Evolutionary conservation across 2,329 filamentous ascomycete genomes (phyloP).

Genomic region (Aureobasidium sp.): DNA sequence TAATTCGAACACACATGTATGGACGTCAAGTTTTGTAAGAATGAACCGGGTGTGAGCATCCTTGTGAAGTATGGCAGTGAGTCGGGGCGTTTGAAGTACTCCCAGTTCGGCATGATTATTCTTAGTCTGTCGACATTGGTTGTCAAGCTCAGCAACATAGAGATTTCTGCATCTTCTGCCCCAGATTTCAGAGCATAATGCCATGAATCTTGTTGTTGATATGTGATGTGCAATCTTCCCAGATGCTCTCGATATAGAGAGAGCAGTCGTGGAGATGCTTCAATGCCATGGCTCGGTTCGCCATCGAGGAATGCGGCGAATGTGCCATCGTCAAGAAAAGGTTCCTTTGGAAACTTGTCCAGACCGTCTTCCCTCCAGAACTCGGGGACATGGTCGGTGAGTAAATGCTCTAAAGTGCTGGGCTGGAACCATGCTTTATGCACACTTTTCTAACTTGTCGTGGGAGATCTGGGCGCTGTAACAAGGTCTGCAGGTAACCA

Average conservation of each 20-base stretch:
- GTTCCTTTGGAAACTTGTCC: background rate
- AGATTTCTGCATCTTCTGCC: background rate
- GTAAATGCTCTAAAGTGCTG: background rate
- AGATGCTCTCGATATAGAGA: background rate
- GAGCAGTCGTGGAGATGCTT: background rate
- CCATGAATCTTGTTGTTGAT: background rate
- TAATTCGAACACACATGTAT: background rate
- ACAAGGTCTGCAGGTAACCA: background rate
- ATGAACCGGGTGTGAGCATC: background rate
- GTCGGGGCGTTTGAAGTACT: background rate
- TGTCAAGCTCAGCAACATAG: background rate
- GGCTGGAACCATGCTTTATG: background rate
- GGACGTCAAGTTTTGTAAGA: background rate
- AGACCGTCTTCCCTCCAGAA: background rate
- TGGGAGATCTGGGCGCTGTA: background rate
- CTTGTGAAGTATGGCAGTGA: background rate
- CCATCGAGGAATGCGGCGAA: background rate
- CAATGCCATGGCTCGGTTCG: background rate
- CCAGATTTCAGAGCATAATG: background rate
- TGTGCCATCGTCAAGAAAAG: background rate
- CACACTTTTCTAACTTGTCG: background rate
- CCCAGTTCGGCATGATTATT: background rate
- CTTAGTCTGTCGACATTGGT: background rate
- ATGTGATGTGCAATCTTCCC: background rate
- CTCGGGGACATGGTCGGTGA: background rate